phyloP scores from a whole-genome alignment of 768 basidiomycete genomes.

The Trametopsis cervina region DNA sequence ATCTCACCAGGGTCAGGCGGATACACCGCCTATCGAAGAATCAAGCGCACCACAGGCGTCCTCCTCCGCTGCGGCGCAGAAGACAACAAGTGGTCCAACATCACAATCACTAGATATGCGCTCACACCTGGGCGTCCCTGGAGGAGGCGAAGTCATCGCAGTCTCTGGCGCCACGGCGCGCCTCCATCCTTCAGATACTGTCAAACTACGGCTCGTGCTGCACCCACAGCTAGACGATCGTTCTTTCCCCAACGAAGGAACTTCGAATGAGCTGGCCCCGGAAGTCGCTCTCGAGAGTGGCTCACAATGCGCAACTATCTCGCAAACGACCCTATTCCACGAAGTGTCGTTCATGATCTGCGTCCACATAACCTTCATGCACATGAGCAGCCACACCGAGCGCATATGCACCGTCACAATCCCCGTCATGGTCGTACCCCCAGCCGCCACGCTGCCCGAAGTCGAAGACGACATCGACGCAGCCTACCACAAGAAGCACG shows the following conservation, averaged over 20 bases:
- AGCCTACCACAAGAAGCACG: conserved; percentile 85
- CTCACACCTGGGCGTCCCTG: conserved; percentile 17
- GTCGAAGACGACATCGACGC: conserved; percentile 64
- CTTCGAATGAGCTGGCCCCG: conserved; percentile 38
- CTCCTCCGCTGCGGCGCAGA: conserved; percentile 3
- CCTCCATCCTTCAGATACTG: conserved; percentile 70
- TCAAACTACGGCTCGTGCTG: conserved; percentile 75
- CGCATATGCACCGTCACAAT: conserved; percentile 56
- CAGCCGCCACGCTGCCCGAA: conserved; percentile 73
- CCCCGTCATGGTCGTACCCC: conserved; percentile 66
- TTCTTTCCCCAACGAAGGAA: conserved; percentile 26
- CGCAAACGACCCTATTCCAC: conserved; percentile 79
- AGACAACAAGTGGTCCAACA: background rate
- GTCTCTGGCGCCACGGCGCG: conserved; percentile 89
- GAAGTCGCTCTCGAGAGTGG: conserved; percentile 35
- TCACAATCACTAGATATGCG: conserved; percentile 14
- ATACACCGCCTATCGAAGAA: background rate
- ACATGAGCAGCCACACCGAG: conserved; percentile 62
- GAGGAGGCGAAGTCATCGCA: conserved; percentile 51
- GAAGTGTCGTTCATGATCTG: conserved; percentile 71
- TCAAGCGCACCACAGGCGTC: conserved; percentile 3
- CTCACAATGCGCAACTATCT: conserved; percentile 66
- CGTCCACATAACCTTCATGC: conserved; percentile 71
- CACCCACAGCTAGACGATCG: conserved; percentile 31
- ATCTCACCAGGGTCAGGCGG: conserved; percentile 34